These are phyloP conservation scores for Hanseniaspora gamundiae DNA, from an alignment of 1,139 yeast species.

Conservation along the genomic window DNA sequence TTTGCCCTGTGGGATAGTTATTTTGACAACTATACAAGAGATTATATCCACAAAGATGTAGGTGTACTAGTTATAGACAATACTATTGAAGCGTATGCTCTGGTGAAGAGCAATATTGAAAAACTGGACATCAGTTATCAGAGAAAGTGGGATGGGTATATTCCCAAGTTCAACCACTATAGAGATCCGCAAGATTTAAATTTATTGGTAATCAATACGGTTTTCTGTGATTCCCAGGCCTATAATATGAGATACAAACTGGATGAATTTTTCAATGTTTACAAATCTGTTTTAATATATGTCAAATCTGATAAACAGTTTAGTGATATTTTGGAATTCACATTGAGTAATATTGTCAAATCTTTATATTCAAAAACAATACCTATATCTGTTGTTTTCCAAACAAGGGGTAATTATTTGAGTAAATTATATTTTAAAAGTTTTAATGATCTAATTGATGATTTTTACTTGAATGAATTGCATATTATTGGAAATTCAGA, in stretches of 20 bases:
- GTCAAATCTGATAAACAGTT: not conserved
- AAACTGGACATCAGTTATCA: not conserved
- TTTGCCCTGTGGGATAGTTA: not conserved
- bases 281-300: not conserved
- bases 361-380: not conserved
- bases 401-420: not conserved
- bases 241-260: not conserved
- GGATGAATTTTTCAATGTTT: not conserved
- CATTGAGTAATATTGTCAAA: not conserved
- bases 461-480: not conserved
- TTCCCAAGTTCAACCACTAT: not conserved
- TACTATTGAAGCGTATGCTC: not conserved
- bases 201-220: not conserved
- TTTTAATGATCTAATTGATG: not conserved
- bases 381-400: not conserved
- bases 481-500: not conserved
- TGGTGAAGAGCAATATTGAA: not conserved
- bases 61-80: not conserved
- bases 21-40: not conserved
- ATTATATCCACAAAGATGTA: not conserved
- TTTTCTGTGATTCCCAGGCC: not conserved
- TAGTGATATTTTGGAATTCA: not conserved
- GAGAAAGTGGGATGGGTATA: not conserved
- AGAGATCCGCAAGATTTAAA: not conserved
- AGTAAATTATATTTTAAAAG: conserved; percentile 2